Evolutionary conservation across 148 eudicot species (phyloP).

Genomic region (Arbutus unedo): DNA sequence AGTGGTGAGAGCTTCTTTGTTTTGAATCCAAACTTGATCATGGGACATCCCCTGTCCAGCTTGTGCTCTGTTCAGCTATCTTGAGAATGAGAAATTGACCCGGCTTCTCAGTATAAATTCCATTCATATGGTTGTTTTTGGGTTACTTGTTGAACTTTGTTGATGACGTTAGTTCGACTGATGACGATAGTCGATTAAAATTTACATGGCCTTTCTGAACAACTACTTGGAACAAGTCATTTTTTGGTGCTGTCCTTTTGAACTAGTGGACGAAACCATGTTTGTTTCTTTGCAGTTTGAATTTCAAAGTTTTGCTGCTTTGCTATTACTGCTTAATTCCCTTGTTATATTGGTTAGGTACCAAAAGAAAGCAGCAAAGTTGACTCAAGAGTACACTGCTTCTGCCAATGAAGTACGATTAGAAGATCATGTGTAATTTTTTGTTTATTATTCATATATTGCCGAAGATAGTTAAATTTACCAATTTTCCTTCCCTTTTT

Average conservation of each 20-base stretch:
- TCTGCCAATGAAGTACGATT: slow-evolving; percentile 84
- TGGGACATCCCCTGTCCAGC: background rate
- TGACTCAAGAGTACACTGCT: slow-evolving; percentile 83
- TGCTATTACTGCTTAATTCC: slow-evolving; percentile 8
- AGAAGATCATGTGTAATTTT: background rate
- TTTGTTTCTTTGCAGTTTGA: background rate
- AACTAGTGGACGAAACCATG: background rate
- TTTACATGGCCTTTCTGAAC: background rate
- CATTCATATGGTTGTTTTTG: background rate
- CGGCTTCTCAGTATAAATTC: background rate
- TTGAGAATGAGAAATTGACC: background rate
- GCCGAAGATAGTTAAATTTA: background rate
- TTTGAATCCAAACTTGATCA: background rate
- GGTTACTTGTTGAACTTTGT: background rate
- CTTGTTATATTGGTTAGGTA: slow-evolving; percentile 46
- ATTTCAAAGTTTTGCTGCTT: background rate
- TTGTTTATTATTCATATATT: background rate
- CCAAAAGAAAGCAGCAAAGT: slow-evolving; percentile 94
- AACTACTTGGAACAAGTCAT: background rate
- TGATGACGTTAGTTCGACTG: background rate
- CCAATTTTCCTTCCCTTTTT: slow-evolving; percentile 11
- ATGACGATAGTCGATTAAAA: background rate
- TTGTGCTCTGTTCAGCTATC: background rate
- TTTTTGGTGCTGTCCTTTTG: background rate
- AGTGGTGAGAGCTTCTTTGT: background rate